These are phyloP conservation scores for Phaeosphaeriaceae sp. DNA, from an alignment of 2,329 filamentous ascomycete species.

Conservation along the genomic window DNA sequence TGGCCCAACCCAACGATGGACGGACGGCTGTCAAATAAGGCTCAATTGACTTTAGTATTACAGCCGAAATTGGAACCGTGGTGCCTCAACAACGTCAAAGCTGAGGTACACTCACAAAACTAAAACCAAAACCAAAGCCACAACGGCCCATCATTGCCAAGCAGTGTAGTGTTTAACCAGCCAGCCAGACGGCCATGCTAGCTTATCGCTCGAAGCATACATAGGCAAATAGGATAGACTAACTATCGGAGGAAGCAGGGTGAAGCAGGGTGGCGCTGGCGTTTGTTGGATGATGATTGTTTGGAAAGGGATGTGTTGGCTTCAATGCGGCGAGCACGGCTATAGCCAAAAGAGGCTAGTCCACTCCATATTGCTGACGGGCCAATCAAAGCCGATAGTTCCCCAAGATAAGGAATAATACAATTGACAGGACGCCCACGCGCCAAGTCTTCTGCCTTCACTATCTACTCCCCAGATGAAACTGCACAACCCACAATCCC, in stretches of 20 bases:
- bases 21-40: background rate
- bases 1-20: background rate
- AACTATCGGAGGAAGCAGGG: background rate
- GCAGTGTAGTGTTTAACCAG: too few species aligned
- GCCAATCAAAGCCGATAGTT: slow-evolving; percentile 15
- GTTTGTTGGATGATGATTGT: background rate
- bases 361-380: background rate
- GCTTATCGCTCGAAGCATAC: slow-evolving; percentile 5
- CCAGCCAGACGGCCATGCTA: background rate
- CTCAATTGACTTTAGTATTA: background rate
- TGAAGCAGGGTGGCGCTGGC: slow-evolving; percentile 2
- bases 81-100: background rate
- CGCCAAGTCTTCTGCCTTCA: slow-evolving; percentile 30
- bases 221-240: slow-evolving; percentile 5
- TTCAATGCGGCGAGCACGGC: slow-evolving; percentile 1
- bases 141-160: slow-evolving; percentile 1
- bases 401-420: slow-evolving; percentile 12
- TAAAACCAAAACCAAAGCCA: background rate
- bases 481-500: slow-evolving; percentile 12
- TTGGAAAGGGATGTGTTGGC: slow-evolving; percentile 1
- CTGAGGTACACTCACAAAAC: too few species aligned
- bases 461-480: slow-evolving; percentile 28
- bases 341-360: background rate
- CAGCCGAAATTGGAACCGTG: background rate
- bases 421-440: slow-evolving; percentile 29